phyloP scores from a whole-genome alignment of 352 stramenopile genomes.

The Aphanomyces cochlioides region DNA sequence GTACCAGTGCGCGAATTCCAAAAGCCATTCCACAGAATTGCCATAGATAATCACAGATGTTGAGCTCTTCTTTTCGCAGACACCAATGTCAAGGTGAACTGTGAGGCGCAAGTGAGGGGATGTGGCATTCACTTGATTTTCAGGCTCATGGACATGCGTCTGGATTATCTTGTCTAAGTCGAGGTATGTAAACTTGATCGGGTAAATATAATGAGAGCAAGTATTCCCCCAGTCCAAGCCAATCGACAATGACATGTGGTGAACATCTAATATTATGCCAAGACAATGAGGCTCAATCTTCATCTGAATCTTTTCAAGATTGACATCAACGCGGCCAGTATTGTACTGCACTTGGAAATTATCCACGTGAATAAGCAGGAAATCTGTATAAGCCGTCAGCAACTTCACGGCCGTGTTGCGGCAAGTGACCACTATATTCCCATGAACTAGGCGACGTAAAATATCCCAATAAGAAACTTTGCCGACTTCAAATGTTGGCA shows the following conservation, averaged over 20 bases:
- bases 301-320: conserved; percentile 43
- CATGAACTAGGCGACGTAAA: conserved; percentile 51
- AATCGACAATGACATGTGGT: conserved; percentile 44
- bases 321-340: conserved; percentile 38
- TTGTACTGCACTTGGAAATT: conserved; percentile 38
- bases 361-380: conserved; percentile 48
- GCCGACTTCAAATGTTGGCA: conserved; percentile 48
- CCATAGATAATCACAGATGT: conserved; percentile 57
- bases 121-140: background rate
- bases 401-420: conserved; percentile 47
- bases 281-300: conserved; percentile 71
- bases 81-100: background rate
- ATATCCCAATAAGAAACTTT: conserved; percentile 52
- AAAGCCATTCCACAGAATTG: conserved; percentile 72
- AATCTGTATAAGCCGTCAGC: conserved; percentile 46
- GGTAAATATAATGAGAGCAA: conserved; percentile 13
- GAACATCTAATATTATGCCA: conserved; percentile 59
- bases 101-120: background rate
- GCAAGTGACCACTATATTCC: conserved; percentile 41
- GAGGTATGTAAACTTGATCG: conserved; percentile 20
- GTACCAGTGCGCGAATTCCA: conserved; percentile 44
- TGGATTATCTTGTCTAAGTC: conserved; percentile 11
- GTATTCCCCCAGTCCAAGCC: conserved; percentile 42
- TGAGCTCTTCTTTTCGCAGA: background rate
- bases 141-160: background rate